These are phyloP conservation scores for Tephrocybe rancida DNA, from an alignment of 768 basidiomycete genomes.

Conservation along the genomic window DNA sequence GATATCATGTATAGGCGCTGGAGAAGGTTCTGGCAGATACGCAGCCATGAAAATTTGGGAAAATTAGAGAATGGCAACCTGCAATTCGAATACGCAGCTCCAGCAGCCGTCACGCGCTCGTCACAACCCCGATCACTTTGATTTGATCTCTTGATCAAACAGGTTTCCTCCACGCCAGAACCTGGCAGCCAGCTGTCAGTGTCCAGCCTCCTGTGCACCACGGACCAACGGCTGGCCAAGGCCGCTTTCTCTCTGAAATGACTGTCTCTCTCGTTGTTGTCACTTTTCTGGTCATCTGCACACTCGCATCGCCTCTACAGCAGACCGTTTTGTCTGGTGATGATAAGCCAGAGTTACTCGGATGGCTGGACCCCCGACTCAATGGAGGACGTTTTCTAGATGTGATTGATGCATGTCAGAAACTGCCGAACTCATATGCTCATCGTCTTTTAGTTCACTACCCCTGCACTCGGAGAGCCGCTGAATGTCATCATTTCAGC, in stretches of 20 bases:
- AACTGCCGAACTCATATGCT: background rate
- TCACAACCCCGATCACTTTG: background rate
- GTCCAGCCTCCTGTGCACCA: background rate
- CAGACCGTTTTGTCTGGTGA: constrained; percentile 10
- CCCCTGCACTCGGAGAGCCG: constrained; percentile 71
- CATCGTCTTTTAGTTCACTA: constrained; percentile 55
- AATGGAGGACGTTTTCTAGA: constrained; percentile 78
- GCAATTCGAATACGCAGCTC: too few species aligned
- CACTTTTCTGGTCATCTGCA: background rate
- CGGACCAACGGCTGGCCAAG: background rate
- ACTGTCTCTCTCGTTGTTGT: background rate
- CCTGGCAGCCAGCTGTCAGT: constrained; percentile 11
- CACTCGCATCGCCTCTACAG: constrained; percentile 11
- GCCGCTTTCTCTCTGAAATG: background rate
- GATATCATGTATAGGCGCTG: constrained; percentile 26
- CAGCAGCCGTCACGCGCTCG: background rate
- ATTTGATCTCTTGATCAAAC: constrained; percentile 9
- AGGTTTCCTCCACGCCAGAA: constrained; percentile 15
- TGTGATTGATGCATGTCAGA: constrained; percentile 42
- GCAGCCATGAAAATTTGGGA: constrained; percentile 23
- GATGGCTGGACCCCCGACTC: constrained; percentile 69
- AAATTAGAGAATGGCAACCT: background rate
- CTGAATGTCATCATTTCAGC: constrained; percentile 84
- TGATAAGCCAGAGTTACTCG: constrained; percentile 15
- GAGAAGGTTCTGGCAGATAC: constrained; percentile 34